A percentile compares a stretch with the other conserved stretches of the same genome.
phyloP scores from a whole-genome alignment of 2,329 filamentous ascomycete genomes.

The Aurifilum marmelostoma region DNA sequence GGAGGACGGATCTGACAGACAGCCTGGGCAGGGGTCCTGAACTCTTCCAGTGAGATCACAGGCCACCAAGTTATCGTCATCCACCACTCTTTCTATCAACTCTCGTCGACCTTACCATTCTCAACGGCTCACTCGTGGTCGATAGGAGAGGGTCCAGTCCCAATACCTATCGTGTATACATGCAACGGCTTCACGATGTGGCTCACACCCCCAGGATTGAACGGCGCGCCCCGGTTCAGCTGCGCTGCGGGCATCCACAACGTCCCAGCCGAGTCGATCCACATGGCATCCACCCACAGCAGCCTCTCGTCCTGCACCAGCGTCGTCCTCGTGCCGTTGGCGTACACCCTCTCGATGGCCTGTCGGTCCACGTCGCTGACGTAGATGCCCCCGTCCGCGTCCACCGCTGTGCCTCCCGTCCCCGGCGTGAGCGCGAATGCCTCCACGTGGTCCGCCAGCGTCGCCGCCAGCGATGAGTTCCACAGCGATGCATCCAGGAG shows the following conservation, averaged over 20 bases:
- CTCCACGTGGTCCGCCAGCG: conserved; percentile 14
- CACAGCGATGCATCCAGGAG: conserved; percentile 17
- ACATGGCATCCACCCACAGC: conserved; percentile 28
- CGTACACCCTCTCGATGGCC: conserved; percentile 25
- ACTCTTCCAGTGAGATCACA: not conserved
- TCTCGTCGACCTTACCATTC: too few relatives aligned
- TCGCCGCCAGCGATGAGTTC: conserved; percentile 24
- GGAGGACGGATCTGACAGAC: too few relatives aligned
- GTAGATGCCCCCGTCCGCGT: conserved; percentile 23
- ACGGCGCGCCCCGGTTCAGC: conserved; percentile 22
- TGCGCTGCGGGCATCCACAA: conserved; percentile 26
- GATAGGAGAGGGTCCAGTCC: conserved; percentile 23
- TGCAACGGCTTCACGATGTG: conserved; percentile 23
- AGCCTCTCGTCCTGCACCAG: conserved; percentile 25
- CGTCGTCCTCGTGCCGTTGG: conserved; percentile 24
- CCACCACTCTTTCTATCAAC: too few relatives aligned
- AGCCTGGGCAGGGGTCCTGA: not conserved
- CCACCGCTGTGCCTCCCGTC: conserved; percentile 26
- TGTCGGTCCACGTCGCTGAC: conserved; percentile 24
- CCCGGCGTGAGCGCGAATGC: conserved; percentile 24
- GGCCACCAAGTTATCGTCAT: not conserved
- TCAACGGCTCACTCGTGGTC: conserved; percentile 18
- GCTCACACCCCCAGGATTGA: conserved; percentile 10
- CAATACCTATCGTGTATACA: conserved; percentile 24
- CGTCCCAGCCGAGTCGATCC: conserved; percentile 19